These are phyloP conservation scores for Plantago major DNA, from an alignment of 257 asterid genomes.

Conservation along the genomic window DNA sequence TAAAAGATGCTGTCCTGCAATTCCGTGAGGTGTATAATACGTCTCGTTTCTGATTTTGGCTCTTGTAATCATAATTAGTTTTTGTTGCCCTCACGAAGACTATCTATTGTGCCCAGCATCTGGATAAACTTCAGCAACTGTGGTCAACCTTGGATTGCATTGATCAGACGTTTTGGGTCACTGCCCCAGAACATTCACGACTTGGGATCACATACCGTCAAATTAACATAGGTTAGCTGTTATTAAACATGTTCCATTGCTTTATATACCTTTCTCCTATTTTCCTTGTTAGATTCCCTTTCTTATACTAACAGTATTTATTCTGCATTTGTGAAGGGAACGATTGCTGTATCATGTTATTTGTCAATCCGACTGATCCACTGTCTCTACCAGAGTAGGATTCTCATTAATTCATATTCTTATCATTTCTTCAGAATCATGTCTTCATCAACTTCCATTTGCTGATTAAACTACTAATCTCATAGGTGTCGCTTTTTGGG, in stretches of 20 bases:
- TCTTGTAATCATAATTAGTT: not conserved
- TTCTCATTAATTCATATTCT: not conserved
- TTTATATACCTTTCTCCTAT: not conserved
- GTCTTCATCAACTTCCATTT: slow-evolving; percentile 5
- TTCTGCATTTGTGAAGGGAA: slow-evolving; percentile 35
- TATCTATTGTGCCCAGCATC: slow-evolving; percentile 40
- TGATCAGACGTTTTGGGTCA: slow-evolving; percentile 49
- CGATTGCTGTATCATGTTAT: slow-evolving; percentile 49
- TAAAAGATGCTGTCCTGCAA: slow-evolving; percentile 55
- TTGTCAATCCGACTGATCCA: slow-evolving; percentile 54
- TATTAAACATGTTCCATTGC: not conserved
- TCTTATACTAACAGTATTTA: slow-evolving; percentile 14
- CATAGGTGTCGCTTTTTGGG: slow-evolving; percentile 81
- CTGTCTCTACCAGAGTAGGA: slow-evolving; percentile 63
- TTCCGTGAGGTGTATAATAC: slow-evolving; percentile 45
- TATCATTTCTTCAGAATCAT: slow-evolving; percentile 7
- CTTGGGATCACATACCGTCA: slow-evolving; percentile 57
- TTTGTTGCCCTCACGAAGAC: not conserved
- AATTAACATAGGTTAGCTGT: slow-evolving; percentile 50
- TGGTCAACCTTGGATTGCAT: slow-evolving; percentile 69
- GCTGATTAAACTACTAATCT: slow-evolving; percentile 22
- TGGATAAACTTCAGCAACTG: slow-evolving; percentile 60
- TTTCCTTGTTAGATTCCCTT: slow-evolving; percentile 5
- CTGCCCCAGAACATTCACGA: slow-evolving; percentile 40
- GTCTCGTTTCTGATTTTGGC: slow-evolving; percentile 6